Conservation (phyloP, 768 basidiomycete genomes). For the Termitomyces sp. region DNA sequence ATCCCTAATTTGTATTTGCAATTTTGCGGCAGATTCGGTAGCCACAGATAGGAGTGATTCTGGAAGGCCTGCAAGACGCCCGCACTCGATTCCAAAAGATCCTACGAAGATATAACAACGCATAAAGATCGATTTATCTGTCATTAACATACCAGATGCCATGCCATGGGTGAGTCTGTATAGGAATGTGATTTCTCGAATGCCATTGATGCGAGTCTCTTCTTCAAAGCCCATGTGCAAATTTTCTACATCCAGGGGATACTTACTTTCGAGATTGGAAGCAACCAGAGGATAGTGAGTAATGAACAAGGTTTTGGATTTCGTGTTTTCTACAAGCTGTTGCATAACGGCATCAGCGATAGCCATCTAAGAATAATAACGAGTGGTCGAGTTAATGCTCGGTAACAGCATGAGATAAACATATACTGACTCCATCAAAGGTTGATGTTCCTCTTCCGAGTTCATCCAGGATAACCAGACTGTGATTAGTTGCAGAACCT, state of each 20-base stretch:
- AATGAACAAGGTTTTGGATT: constrained; percentile 83
- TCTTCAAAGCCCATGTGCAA: constrained; percentile 84
- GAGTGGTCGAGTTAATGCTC: not conserved
- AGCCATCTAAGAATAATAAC: constrained; percentile 53
- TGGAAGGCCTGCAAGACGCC: constrained; percentile 79
- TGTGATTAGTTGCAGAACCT: constrained; percentile 62
- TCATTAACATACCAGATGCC: constrained; percentile 39
- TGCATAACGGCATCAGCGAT: constrained; percentile 80
- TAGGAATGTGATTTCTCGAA: constrained; percentile 79
- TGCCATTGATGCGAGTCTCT: constrained; percentile 63
- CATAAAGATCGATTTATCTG: not conserved
- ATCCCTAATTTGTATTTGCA: constrained; percentile 48
- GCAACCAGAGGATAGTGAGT: constrained; percentile 92
- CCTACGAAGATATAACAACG: constrained; percentile 24
- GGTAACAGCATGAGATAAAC: not conserved
- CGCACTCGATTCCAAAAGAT: constrained; percentile 93
- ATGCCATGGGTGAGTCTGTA: constrained; percentile 72
- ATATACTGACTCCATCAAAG: constrained; percentile 65
- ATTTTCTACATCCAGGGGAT: constrained; percentile 61
- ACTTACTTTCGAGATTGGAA: constrained; percentile 53
- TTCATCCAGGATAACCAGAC: constrained; percentile 87
- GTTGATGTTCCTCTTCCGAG: constrained; percentile 90
- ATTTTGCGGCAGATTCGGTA: constrained; percentile 40
- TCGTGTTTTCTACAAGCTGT: constrained; percentile 51
- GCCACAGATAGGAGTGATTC: constrained; percentile 63